Conservation (phyloP, 2,329 filamentous ascomycete species). For the Magnaporthiopsis incrustans region DNA sequence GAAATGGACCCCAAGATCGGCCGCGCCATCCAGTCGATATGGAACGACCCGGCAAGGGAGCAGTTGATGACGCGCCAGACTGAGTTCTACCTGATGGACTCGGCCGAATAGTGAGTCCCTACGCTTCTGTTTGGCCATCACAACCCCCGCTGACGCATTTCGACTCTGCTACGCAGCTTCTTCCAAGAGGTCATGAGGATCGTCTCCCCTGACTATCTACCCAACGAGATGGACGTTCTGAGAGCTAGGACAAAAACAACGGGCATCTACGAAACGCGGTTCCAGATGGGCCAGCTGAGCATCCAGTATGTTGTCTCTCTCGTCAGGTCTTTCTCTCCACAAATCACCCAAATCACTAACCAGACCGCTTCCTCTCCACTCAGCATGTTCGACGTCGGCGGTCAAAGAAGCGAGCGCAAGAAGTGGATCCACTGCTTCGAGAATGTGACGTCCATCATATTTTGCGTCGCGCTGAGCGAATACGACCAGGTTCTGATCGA, state of each 20-base stretch:
- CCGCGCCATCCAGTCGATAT: constrained; percentile 75
- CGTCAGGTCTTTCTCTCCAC: not conserved
- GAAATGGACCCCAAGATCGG: constrained; percentile 75
- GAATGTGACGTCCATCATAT: constrained; percentile 98
- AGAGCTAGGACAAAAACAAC: constrained; percentile 96
- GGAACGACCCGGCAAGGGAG: constrained; percentile 79
- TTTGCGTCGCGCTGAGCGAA: constrained; percentile 95
- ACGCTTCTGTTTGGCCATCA: no score
- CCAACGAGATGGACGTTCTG: constrained; percentile 89
- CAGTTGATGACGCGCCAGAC: constrained; percentile 87
- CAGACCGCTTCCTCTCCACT: not conserved
- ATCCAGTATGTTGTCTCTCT: constrained; percentile 68
- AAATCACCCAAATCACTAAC: not conserved
- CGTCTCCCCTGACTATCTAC: constrained; percentile 75
- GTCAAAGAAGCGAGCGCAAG: constrained; percentile 93
- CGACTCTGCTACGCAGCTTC: constrained; percentile 53
- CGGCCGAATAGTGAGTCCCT: constrained; percentile 80
- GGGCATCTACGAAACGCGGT: constrained; percentile 97
- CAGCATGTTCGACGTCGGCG: constrained; percentile 99
- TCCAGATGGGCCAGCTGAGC: constrained; percentile 96
- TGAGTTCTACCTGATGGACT: constrained; percentile 99
- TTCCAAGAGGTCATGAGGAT: constrained; percentile 90
- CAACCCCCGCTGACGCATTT: no score
- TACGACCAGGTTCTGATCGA: constrained; percentile 96
- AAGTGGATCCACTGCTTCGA: constrained; percentile 99